A percentile compares a stretch with the other conserved stretches of the same genome.
These are phyloP conservation scores for Ceraceosorus guamensis DNA, from an alignment of 1,284 basidiomycete genomes.

Conservation along the genomic window DNA sequence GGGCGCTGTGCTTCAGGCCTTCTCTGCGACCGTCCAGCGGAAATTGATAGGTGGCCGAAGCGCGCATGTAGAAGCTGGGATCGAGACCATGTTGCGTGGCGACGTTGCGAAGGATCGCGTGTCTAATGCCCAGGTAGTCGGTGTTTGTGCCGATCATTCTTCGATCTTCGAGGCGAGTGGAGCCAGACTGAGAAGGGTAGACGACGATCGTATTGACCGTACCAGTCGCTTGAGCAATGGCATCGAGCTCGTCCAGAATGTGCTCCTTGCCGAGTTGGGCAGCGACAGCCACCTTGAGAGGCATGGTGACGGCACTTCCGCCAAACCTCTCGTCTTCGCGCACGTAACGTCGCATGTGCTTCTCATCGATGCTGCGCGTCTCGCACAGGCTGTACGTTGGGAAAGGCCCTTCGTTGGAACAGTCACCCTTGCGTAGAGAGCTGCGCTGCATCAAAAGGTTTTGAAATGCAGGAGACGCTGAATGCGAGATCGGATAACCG, in stretches of 20 bases:
- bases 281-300: conserved; percentile 25
- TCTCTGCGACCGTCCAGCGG: conserved; percentile 8
- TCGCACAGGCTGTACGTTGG: conserved; percentile 27
- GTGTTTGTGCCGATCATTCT: conserved; percentile 34
- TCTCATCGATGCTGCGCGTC: conserved; percentile 21
- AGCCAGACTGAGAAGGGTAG: conserved; percentile 7
- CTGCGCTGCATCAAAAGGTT: conserved; percentile 16
- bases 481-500: conserved; percentile 32
- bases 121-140: conserved; percentile 26
- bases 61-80: conserved; percentile 17
- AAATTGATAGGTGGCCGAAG: conserved; percentile 5
- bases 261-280: conserved; percentile 14
- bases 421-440: not conserved
- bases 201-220: conserved; percentile 35
- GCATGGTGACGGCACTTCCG: conserved; percentile 28
- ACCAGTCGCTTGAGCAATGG: conserved; percentile 18
- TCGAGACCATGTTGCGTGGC: conserved; percentile 14
- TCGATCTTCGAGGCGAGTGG: conserved; percentile 7
- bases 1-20: conserved; percentile 20
- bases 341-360: conserved; percentile 16
- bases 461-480: conserved; percentile 28
- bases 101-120: conserved; percentile 20
- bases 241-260: conserved; percentile 27
- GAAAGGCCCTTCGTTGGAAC: conserved; percentile 1
- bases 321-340: conserved; percentile 25